These are phyloP conservation scores for Firmiana major DNA, from an alignment of 345 rosid species.

Conservation along the genomic window DNA sequence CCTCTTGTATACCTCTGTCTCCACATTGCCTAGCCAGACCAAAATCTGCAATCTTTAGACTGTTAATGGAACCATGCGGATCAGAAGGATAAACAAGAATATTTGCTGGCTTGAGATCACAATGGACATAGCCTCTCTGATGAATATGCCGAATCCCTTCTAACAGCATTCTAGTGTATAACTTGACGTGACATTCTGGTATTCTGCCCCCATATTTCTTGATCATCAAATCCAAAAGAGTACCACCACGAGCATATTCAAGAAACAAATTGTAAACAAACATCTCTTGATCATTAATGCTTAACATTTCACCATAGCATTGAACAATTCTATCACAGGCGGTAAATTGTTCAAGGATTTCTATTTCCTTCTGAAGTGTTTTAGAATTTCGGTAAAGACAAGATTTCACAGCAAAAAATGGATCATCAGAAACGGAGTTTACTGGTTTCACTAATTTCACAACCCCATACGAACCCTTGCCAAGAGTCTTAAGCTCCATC, in stretches of 20 bases:
- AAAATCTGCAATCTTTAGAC: too few relatives aligned
- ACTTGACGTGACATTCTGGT: neutral
- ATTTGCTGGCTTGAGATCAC: neutral
- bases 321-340: neutral
- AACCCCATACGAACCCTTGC: neutral
- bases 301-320: neutral
- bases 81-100: neutral
- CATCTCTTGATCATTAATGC: neutral
- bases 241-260: neutral
- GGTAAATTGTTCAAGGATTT: neutral
- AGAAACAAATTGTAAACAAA: neutral
- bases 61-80: neutral
- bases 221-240: neutral
- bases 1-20: neutral
- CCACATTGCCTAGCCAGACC: neutral
- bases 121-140: neutral
- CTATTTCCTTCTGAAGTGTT: neutral
- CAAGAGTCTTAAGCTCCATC: neutral
- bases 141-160: neutral
- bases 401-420: neutral
- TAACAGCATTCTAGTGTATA: neutral
- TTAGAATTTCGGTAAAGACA: neutral
- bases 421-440: neutral
- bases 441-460: neutral
- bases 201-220: neutral